Conservation (phyloP, 1,284 basidiomycete species). For the Ceratobasidium sp. region DNA sequence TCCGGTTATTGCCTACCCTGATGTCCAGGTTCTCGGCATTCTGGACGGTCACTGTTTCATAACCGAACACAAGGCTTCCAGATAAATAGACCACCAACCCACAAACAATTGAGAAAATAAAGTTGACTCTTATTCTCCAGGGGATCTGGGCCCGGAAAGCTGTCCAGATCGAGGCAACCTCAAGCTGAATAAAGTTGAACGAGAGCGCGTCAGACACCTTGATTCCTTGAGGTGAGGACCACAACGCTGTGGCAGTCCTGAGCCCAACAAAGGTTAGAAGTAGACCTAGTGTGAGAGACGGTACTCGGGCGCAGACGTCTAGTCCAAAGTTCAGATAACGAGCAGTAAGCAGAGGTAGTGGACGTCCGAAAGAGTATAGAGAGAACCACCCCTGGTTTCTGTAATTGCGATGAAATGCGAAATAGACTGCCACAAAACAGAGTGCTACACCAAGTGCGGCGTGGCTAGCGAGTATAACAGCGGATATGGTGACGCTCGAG, state of each 20-base stretch:
- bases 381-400: background rate
- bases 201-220: background rate
- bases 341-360: slow-evolving; percentile 5
- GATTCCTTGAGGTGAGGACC: background rate
- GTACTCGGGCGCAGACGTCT: background rate
- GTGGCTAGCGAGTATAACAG: background rate
- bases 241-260: background rate
- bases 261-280: background rate
- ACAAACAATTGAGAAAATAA: background rate
- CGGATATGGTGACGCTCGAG: background rate
- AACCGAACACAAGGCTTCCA: slow-evolving; percentile 11
- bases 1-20: background rate
- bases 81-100: slow-evolving; percentile 5
- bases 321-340: slow-evolving; percentile 13
- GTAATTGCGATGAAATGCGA: background rate
- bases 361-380: background rate
- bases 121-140: background rate
- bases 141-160: background rate
- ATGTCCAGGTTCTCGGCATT: background rate
- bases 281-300: background rate
- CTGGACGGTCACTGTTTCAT: background rate
- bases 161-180: background rate
- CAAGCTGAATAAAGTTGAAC: slow-evolving; percentile 3
- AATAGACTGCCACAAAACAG: background rate
- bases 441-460: background rate